Conservation (phyloP, 192 early-diverging fungal species). For the Rhizophagus prolifer region DNA sequence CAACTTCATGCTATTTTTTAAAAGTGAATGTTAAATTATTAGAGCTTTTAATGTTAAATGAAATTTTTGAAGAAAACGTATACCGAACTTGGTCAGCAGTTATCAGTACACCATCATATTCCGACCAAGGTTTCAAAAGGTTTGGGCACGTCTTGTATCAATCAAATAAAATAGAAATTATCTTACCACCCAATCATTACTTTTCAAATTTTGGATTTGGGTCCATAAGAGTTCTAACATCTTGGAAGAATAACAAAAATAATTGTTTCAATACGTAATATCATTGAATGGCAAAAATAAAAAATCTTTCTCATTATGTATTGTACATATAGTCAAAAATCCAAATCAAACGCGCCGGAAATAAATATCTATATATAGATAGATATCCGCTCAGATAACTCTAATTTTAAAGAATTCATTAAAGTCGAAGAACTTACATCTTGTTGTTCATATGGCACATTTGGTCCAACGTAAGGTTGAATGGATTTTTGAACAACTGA, state of each 20-base stretch:
- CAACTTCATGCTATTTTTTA: slow-evolving; percentile 46
- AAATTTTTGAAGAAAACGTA: not conserved
- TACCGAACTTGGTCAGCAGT: slow-evolving; percentile 41
- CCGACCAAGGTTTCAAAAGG: slow-evolving; percentile 48
- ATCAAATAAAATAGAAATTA: not conserved
- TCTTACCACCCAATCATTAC: slow-evolving; percentile 46
- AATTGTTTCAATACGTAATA: not conserved
- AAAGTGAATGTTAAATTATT: not conserved
- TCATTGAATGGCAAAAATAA: too few species aligned
- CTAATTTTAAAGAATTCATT: not conserved
- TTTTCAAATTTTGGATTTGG: slow-evolving; percentile 45
- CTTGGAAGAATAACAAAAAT: not conserved
- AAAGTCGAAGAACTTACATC: not conserved
- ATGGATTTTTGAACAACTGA: slow-evolving; percentile 38
- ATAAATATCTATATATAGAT: not conserved
- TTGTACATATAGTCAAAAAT: too few species aligned
- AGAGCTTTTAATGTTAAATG: not conserved
- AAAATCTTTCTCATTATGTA: too few species aligned
- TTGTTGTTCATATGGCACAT: slow-evolving; percentile 38
- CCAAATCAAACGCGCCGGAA: too few species aligned
- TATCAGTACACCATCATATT: slow-evolving; percentile 48
- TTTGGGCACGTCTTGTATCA: slow-evolving; percentile 33
- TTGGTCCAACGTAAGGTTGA: slow-evolving; percentile 36
- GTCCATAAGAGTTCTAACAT: slow-evolving; percentile 37
- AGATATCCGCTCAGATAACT: not conserved